These are phyloP conservation scores for Neohortaea acidophila DNA, from an alignment of 495 filamentous ascomycete species.

Conservation along the genomic window DNA sequence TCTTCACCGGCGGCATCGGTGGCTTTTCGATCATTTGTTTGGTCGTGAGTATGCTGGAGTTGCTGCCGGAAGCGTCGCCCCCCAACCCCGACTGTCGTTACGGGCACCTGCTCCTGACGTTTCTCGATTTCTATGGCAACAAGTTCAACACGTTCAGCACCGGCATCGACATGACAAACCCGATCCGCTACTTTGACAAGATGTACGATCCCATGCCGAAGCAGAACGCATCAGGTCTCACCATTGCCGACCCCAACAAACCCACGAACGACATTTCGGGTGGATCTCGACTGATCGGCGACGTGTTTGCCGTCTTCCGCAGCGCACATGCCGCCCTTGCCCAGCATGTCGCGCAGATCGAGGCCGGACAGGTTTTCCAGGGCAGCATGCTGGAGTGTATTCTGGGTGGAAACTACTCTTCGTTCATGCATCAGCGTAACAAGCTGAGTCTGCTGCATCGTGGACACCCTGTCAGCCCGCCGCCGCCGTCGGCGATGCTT, in stretches of 20 bases:
- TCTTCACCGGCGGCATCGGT: slow-evolving; percentile 77
- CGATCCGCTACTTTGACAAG: slow-evolving; percentile 54
- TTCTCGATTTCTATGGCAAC: slow-evolving; percentile 78
- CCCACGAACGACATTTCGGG: slow-evolving; percentile 71
- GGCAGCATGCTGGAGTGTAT: slow-evolving; percentile 23
- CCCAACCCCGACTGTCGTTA: slow-evolving; percentile 46
- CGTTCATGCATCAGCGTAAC: slow-evolving; percentile 22
- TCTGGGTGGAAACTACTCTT: slow-evolving; percentile 25
- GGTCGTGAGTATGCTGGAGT: slow-evolving; percentile 71
- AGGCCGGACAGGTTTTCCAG: slow-evolving; percentile 24
- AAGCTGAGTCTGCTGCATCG: slow-evolving; percentile 8
- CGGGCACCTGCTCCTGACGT: slow-evolving; percentile 65
- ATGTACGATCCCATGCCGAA: slow-evolving; percentile 24
- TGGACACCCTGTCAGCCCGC: slow-evolving; percentile 1
- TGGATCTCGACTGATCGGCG: slow-evolving; percentile 48
- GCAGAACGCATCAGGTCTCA: slow-evolving; percentile 5
- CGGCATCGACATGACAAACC: slow-evolving; percentile 61
- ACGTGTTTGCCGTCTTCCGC: slow-evolving; percentile 49
- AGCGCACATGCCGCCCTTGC: slow-evolving; percentile 43
- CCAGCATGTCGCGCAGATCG: slow-evolving; percentile 44
- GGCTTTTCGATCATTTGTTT: slow-evolving; percentile 89
- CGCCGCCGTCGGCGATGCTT: slow-evolving; percentile 2
- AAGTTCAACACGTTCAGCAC: slow-evolving; percentile 47
- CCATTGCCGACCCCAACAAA: slow-evolving; percentile 66
- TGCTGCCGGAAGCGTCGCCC: slow-evolving; percentile 50